Base-by-base conservation (phyloP, 2,329 filamentous ascomycete species). In the Uncinocarpus reesii region DNA sequence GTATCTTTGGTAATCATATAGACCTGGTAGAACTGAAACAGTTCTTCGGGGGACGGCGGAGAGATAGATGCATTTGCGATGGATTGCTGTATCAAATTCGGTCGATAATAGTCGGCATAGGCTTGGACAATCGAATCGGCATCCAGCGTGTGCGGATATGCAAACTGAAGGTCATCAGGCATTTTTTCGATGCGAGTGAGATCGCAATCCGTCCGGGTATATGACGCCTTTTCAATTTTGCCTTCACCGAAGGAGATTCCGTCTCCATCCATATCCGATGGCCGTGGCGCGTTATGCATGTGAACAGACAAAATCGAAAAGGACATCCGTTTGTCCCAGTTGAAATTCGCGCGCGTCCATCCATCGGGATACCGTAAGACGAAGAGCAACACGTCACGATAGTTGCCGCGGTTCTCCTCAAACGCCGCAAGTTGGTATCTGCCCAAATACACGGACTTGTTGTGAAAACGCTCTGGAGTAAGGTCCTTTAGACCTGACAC, bases 361-460 rank as follows among this genome's bases (percentile, higher is more conserved):
- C 36, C 18, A 16, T 38, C 36, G 2, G 36, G 36, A 20, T 38
- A 38, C 24, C 36, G 2, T 11, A 38, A 24, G 36, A 38, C 6
- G 18, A 38, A 38, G 5, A 38, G 20, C 20, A 38, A 24, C 5
- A 24, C 36, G 24, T 38, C 36, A 13, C 36, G 36, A 24, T 16
- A 23, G 21, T 21, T 38, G 36, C 36, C 18, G 7, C 36, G 36
- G 11, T 24, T 38, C 20, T 38, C 36, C 20, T 24, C 36, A 38
- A 38, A 38, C 6, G 18, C 7, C 6, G 36, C 18, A 38, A 38
- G 18, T 16, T 38, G 36, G 20, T 38, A 38, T 13, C 36, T 37
- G 16, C 35, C 35, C 18, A 37, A n/a, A n/a, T 37, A 38, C 24
- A 38, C 36, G 24, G 36, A 38, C 36, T 38, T 38, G 21, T 24